phyloP scores from a whole-genome alignment of 495 filamentous ascomycete species.

The Lophium mytilinum region DNA sequence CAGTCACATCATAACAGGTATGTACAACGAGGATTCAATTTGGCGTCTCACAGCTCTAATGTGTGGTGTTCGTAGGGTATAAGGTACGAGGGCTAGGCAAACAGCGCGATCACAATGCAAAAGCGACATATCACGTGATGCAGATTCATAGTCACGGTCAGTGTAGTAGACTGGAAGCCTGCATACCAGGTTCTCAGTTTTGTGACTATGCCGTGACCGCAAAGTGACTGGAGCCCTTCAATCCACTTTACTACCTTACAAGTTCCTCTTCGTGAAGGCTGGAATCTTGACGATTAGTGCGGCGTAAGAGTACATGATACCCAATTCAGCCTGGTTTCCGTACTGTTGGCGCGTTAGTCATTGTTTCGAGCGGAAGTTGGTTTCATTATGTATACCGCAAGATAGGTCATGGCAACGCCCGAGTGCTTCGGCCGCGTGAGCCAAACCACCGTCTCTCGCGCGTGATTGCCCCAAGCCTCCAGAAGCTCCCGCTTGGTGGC shows the following conservation, averaged over 20 bases:
- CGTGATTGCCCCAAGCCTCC: not conserved
- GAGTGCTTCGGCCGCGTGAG: not conserved
- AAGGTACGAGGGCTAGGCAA: too few species aligned
- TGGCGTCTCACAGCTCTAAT: too few species aligned
- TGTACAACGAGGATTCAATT: too few species aligned
- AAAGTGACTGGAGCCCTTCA: too few species aligned
- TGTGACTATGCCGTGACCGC: too few species aligned
- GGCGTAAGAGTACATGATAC: not conserved
- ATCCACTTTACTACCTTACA: not conserved
- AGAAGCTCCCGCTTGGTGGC: not conserved
- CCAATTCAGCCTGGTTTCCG: conserved; percentile 4
- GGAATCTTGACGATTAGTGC: conserved; percentile 1
- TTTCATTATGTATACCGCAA: conserved; percentile 1
- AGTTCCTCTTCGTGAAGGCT: not conserved
- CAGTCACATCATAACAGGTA: too few species aligned
- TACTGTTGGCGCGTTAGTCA: conserved; percentile 2
- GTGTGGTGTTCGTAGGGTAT: too few species aligned
- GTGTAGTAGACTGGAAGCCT: too few species aligned
- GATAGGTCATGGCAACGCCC: not conserved
- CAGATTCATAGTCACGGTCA: too few species aligned
- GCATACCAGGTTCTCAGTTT: too few species aligned
- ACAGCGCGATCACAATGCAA: too few species aligned
- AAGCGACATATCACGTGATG: too few species aligned
- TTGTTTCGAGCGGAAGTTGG: not conserved
- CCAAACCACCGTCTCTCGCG: not conserved